Evolutionary conservation across 768 basidiomycete species (phyloP).

Genomic region (Fistulinella prunicolor): DNA sequence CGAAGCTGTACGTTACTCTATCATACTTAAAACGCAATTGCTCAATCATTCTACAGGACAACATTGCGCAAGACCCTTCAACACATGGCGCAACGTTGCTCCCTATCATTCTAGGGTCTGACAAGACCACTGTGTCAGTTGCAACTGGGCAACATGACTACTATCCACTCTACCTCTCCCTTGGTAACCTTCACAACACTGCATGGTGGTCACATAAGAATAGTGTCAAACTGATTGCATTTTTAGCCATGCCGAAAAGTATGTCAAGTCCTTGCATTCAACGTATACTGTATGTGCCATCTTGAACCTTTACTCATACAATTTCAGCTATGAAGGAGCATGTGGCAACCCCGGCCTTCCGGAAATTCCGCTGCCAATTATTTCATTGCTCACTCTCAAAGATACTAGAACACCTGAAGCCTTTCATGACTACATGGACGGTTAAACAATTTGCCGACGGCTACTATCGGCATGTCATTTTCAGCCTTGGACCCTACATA

Average conservation of each 20-base stretch:
- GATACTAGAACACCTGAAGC: neutral
- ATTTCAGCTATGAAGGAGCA: too few species aligned
- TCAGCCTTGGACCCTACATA: neutral
- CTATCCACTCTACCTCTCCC: neutral
- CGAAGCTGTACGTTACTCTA: too few species aligned
- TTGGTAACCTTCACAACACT: neutral
- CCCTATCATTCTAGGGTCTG: neutral
- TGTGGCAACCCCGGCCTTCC: too few species aligned
- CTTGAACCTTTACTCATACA: too few species aligned
- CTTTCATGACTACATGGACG: neutral
- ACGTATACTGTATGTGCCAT: too few species aligned
- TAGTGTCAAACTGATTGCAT: neutral
- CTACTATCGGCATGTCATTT: neutral
- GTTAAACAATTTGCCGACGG: neutral
- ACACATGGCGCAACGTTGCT: neutral
- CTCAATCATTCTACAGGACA: too few species aligned
- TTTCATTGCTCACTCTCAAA: neutral
- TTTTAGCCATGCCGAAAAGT: neutral
- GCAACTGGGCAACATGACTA: neutral
- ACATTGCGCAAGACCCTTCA: too few species aligned
- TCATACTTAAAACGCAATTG: too few species aligned
- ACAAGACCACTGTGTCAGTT: neutral
- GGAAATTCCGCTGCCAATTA: neutral
- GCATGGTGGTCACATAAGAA: neutral
- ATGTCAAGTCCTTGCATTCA: too few species aligned